phyloP scores from a whole-genome alignment of 2,329 filamentous ascomycete species.

The Sphaerostilbella broomeana region DNA sequence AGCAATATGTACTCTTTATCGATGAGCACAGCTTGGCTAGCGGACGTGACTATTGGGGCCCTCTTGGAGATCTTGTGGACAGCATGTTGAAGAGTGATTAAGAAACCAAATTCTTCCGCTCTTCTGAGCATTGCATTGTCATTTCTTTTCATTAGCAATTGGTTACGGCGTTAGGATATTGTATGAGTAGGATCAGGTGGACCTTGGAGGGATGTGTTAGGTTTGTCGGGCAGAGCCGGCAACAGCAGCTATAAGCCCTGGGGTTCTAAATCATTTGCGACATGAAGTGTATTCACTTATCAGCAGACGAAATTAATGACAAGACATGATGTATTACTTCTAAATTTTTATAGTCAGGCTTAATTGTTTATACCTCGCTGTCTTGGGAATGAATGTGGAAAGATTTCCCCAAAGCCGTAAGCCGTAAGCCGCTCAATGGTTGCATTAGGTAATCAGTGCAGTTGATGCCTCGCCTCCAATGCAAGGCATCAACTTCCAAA shows the following conservation, averaged over 20 bases:
- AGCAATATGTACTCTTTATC: slow-evolving; percentile 98
- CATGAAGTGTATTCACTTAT: slow-evolving; percentile 5
- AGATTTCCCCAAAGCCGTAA: no score
- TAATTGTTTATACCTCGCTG: no score
- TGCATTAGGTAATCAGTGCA: slow-evolving; percentile 25
- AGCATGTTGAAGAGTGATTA: slow-evolving; percentile 94
- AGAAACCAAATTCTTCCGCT: no score
- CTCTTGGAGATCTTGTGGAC: slow-evolving; percentile 89
- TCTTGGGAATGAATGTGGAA: no score
- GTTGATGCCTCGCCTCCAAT: slow-evolving; percentile 31
- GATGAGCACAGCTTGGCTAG: slow-evolving; percentile 90
- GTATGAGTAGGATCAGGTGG: slow-evolving; percentile 4
- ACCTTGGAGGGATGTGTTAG: neutral
- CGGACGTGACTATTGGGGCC: slow-evolving; percentile 96
- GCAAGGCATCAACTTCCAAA: slow-evolving; percentile 37
- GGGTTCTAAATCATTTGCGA: slow-evolving; percentile 1
- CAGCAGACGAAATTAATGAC: slow-evolving; percentile 6
- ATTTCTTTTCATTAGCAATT: slow-evolving; percentile 10
- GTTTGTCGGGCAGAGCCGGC: slow-evolving; percentile 9
- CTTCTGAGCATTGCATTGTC: neutral
- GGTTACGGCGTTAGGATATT: slow-evolving; percentile 20
- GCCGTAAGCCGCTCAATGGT: no score
- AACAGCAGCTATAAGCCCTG: neutral
- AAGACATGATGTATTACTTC: neutral
- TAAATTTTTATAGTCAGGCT: no score